Evolutionary conservation across 2,329 filamentous ascomycete genomes (phyloP).

Genomic region (Trichophyton mentagrophytes): DNA sequence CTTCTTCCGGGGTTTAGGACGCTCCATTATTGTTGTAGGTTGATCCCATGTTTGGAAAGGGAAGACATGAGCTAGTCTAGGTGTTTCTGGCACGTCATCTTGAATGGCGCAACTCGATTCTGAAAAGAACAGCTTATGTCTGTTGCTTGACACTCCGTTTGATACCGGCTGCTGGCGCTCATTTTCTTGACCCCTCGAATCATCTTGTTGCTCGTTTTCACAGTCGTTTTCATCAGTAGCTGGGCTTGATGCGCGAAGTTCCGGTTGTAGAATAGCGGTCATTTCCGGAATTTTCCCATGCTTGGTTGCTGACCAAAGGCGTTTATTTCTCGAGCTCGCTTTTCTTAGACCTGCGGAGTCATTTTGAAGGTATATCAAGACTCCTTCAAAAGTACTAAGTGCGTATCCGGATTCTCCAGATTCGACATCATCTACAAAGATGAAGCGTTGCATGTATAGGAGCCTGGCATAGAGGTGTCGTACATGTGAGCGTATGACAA

Average conservation of each 20-base stretch:
- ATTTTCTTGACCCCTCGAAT: slow-evolving; percentile 7
- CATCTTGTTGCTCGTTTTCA: slow-evolving; percentile 9
- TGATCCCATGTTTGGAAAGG: slow-evolving; percentile 61
- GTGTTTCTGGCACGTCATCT: slow-evolving; percentile 20
- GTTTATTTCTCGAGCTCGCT: slow-evolving; percentile 73
- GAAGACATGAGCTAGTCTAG: slow-evolving; percentile 65
- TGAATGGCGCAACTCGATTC: slow-evolving; percentile 12
- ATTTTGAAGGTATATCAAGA: slow-evolving; percentile 71
- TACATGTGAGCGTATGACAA: slow-evolving; percentile 82
- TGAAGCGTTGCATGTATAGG: slow-evolving; percentile 92
- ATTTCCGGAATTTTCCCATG: slow-evolving; percentile 65
- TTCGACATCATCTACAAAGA: slow-evolving; percentile 95
- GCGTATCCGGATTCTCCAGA: slow-evolving; percentile 94
- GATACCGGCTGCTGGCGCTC: background rate
- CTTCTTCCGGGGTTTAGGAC: slow-evolving; percentile 49
- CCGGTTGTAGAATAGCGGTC: slow-evolving; percentile 66
- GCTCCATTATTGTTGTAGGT: slow-evolving; percentile 25
- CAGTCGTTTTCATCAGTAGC: slow-evolving; percentile 23
- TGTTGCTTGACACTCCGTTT: background rate
- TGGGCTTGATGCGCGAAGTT: slow-evolving; percentile 32
- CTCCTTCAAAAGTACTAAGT: slow-evolving; percentile 87
- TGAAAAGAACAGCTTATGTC: slow-evolving; percentile 12
- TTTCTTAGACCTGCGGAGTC: slow-evolving; percentile 72
- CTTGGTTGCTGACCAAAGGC: slow-evolving; percentile 74
- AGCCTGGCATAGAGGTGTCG: slow-evolving; percentile 77